Evolutionary conservation across 2,329 filamentous ascomycete genomes (phyloP).

Genomic region (Phoma sp.): DNA sequence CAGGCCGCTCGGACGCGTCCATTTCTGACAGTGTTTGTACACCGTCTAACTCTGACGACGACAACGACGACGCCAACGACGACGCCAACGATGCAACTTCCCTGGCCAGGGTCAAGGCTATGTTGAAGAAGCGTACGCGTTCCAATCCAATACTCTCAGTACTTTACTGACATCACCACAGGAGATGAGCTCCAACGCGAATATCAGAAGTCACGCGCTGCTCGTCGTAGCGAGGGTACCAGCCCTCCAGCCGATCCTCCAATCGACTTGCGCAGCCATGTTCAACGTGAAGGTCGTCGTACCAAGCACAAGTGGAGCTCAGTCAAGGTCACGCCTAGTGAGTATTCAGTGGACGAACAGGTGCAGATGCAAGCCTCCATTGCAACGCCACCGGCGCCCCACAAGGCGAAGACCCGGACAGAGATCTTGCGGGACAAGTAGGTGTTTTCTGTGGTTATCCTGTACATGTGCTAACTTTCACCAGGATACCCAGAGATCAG

Average conservation of each 20-base stretch:
- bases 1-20: neutral
- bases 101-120: neutral
- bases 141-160: neutral
- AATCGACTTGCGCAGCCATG: neutral
- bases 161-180: neutral
- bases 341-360: neutral
- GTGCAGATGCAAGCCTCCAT: neutral
- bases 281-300: neutral
- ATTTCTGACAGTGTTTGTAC: neutral
- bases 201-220: neutral
- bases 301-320: slow-evolving; percentile 1
- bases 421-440: too few species aligned
- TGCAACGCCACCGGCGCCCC: neutral
- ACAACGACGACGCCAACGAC: too few species aligned
- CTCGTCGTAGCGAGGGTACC: too few species aligned
- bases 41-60: neutral
- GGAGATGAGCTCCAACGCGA: neutral
- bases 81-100: neutral
- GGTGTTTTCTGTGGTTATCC: too few species aligned
- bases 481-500: too few species aligned
- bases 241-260: neutral
- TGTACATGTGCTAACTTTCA: too few species aligned
- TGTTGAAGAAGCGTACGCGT: neutral
- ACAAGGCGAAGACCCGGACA: too few species aligned
- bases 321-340: neutral